Percentiles rank a stretch among this genome's conserved stretches.
These are phyloP conservation scores for Balakata baccata DNA, from an alignment of 345 rosid species.

Conservation along the genomic window DNA sequence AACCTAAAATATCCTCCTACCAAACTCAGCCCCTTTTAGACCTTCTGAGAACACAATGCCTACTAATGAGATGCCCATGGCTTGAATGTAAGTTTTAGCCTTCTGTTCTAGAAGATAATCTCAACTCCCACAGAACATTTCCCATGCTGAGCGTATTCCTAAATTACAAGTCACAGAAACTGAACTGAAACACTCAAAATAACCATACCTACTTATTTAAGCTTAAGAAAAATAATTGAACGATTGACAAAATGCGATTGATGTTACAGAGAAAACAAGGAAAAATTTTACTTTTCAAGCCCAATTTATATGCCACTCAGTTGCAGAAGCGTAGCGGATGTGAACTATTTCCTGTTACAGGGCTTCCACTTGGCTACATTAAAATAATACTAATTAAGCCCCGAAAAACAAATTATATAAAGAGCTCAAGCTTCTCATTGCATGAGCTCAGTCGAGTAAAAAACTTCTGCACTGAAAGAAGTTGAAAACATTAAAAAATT, in stretches of 20 bases:
- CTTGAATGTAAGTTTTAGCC: background rate
- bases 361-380: background rate
- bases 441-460: conserved; percentile 6
- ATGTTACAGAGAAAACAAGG: background rate
- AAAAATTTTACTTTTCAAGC: background rate
- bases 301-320: background rate
- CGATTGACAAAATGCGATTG: background rate
- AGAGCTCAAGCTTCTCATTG: background rate
- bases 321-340: background rate
- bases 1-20: background rate
- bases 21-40: background rate
- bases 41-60: background rate
- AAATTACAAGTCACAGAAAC: background rate
- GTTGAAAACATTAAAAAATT: background rate
- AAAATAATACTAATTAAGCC: background rate
- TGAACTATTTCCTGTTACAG: background rate
- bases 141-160: background rate
- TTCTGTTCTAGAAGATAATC: background rate
- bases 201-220: background rate
- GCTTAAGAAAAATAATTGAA: background rate
- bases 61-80: background rate
- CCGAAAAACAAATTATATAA: background rate
- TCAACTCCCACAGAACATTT: background rate
- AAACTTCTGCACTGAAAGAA: background rate
- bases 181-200: background rate